These are phyloP conservation scores for Drosera spatulata DNA, from an alignment of 179 eudicot genomes.

Conservation along the genomic window DNA sequence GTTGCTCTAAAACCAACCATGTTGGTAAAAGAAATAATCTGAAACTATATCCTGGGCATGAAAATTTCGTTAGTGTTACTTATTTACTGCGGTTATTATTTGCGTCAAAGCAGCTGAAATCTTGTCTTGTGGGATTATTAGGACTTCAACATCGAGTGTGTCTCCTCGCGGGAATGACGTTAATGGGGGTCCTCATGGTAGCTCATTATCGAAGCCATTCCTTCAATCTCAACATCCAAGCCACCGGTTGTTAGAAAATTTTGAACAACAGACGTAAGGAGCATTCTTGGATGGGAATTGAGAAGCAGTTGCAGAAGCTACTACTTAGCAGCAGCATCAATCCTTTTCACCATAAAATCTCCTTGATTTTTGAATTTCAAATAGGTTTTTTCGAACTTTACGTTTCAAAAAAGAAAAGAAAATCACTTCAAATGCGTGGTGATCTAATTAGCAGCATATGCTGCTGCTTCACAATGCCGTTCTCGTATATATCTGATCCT, in stretches of 20 bases:
- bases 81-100: background rate
- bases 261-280: conserved; percentile 82
- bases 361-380: background rate
- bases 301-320: too few species aligned
- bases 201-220: conserved; percentile 80
- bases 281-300: background rate
- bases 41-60: background rate
- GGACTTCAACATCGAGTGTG: conserved; percentile 70
- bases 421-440: too few species aligned
- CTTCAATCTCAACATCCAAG: conserved; percentile 96
- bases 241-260: conserved; percentile 85
- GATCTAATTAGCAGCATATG: too few species aligned
- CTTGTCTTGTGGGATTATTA: conserved; percentile 26
- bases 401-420: too few species aligned
- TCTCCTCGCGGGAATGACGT: conserved; percentile 58
- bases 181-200: conserved; percentile 79
- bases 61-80: too few species aligned
- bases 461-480: too few species aligned
- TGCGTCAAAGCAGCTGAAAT: background rate
- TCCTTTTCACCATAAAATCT: too few species aligned
- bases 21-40: too few species aligned
- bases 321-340: too few species aligned
- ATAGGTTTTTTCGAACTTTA: too few species aligned
- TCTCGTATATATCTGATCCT: too few species aligned
- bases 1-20: too few species aligned